Evolutionary conservation across 257 asterid genomes (phyloP).

Genomic region (Buddleja alternifolia): DNA sequence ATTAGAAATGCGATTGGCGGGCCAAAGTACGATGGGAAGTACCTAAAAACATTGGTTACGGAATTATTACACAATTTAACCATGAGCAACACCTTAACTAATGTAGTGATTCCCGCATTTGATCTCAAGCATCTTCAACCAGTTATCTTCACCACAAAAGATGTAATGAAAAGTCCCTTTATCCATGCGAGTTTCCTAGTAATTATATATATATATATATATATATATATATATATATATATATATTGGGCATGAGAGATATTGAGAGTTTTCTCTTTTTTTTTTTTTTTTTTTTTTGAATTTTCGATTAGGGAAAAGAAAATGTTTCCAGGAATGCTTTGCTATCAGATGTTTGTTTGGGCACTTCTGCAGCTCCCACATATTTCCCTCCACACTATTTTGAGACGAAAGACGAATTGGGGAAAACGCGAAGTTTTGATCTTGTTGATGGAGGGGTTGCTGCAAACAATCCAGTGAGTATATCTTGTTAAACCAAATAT

Average conservation of each 20-base stretch:
- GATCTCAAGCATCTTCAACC: constrained; percentile 69
- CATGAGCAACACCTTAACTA: constrained; percentile 50
- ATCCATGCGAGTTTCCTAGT: constrained; percentile 15
- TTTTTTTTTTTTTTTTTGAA: background rate
- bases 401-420: constrained; percentile 47
- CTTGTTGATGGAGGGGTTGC: constrained; percentile 74
- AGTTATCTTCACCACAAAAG: constrained; percentile 51
- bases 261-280: no score
- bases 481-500: background rate
- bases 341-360: constrained; percentile 59
- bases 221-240: no score
- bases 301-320: constrained; percentile 43
- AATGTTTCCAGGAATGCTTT: constrained; percentile 48
- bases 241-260: background rate
- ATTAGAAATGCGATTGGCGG: constrained; percentile 55
- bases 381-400: constrained; percentile 66
- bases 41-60: constrained; percentile 39
- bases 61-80: constrained; percentile 49
- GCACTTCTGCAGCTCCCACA: constrained; percentile 75
- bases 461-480: constrained; percentile 68
- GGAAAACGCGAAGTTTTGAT: constrained; percentile 37
- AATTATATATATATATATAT: constrained; percentile 26
- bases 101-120: constrained; percentile 61
- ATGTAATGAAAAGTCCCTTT: constrained; percentile 35
- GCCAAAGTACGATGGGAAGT: constrained; percentile 64